Evolutionary conservation across 2,329 filamentous ascomycete genomes (phyloP).

Genomic region (Fusarium dimerum): DNA sequence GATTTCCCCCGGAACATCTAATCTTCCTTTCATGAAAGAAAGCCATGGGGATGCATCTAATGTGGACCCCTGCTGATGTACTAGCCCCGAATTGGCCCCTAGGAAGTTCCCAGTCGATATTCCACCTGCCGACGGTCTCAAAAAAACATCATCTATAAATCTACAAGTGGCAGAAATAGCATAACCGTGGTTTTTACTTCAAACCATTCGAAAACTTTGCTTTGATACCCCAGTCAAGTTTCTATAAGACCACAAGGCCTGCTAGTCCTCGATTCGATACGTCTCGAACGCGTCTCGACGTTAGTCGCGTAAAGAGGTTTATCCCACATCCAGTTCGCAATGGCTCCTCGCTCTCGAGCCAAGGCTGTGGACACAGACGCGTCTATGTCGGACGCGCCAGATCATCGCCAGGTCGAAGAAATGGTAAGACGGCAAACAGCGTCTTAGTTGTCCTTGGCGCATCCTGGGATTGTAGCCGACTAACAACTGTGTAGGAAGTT

Average conservation of each 20-base stretch:
- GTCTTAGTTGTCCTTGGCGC: neutral
- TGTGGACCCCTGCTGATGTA: conserved; percentile 27
- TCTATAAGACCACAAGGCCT: conserved; percentile 4
- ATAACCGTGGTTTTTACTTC: conserved; percentile 10
- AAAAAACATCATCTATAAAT: conserved; percentile 35
- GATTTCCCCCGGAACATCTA: conserved; percentile 22
- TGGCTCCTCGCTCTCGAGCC: conserved; percentile 57
- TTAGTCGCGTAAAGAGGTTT: conserved; percentile 56
- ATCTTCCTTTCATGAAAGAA: conserved; percentile 22
- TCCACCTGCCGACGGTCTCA: conserved; percentile 32
- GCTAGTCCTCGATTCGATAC: conserved; percentile 7
- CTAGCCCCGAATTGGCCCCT: conserved; percentile 36
- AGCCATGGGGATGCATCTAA: conserved; percentile 19
- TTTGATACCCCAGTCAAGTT: neutral
- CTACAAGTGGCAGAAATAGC: conserved; percentile 11
- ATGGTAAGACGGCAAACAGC: conserved; percentile 44
- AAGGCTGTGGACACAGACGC: conserved; percentile 59
- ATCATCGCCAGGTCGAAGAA: conserved; percentile 45
- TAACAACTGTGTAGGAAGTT: conserved; percentile 48
- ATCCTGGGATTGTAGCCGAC: conserved; percentile 2
- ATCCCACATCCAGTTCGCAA: conserved; percentile 36
- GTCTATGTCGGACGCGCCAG: conserved; percentile 63
- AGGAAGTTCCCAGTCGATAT: conserved; percentile 38
- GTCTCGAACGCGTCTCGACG: conserved; percentile 46
- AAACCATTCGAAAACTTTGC: conserved; percentile 3